Base-by-base conservation (phyloP, 257 asterid genomes). In the Fraxinus cuspidata region DNA sequence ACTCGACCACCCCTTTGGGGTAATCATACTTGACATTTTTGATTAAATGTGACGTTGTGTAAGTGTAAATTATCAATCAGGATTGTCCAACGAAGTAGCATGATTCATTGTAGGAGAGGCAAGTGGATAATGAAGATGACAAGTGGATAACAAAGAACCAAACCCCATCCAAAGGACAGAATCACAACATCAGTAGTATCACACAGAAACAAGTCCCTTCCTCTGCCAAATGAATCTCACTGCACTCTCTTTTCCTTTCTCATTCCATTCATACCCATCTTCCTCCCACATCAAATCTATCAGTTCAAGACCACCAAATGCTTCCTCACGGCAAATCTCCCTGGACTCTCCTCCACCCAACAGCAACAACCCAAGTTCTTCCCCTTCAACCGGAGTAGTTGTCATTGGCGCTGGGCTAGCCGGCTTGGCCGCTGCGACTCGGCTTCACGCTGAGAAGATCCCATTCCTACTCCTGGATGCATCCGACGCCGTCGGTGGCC, bases 361-460 rank as follows among this genome's bases (percentile, higher is more conserved):
- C 60, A 77, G 35, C 78, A 75, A 83, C 15, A 71, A 29, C 79
- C 82, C 83, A 1, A 23, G 85, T 67, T 65, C 86, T 66, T 60
- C 84, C 2, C 72, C 66, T 19, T 64, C 82, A n/a, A 87, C 93
- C 80, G 92, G 90, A 80, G 98, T 85, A 76, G 78, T 93, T 16
- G 82, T 93, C 2, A 86, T 95, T 84, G 98, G 99, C 74, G 99
- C 93, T 3, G 99, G 99, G 12, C 91, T 95, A 18, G 96, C 99
- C 64, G 98, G 98, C 68, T 81, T 93, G 83, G 97, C 99, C 35
- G 99, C 99, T 72, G 93, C 98, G 0, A 88, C 84, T 67, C 90
- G 90, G 18, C 99, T 95, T 83, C 96, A 88, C 56, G 88, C 97
- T 10, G 91, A 89, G 28, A 85, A 86, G 67, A 51, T 90, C 77